Conservation (phyloP, 257 asterid species). For the Ajuga chamaepitys region DNA sequence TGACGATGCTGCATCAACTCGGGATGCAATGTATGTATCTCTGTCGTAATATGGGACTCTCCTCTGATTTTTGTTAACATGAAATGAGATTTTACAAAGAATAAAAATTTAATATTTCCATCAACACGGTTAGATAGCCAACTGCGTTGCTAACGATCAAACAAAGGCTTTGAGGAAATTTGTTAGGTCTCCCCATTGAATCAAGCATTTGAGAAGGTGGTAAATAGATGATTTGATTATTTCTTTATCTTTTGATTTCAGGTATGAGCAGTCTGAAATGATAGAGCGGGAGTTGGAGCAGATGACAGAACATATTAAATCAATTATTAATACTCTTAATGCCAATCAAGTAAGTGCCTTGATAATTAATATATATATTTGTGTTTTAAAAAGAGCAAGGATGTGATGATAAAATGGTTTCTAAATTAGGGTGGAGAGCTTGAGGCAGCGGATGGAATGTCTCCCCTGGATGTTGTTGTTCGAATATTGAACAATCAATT, state of each 20-base stretch:
- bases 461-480: constrained; percentile 81
- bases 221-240: background rate
- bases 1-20: constrained; percentile 88
- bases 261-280: constrained; percentile 88
- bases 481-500: constrained; percentile 86
- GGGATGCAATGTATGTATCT: constrained; percentile 70
- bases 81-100: background rate
- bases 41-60: background rate
- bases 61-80: background rate
- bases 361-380: background rate
- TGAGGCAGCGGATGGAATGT: constrained; percentile 66
- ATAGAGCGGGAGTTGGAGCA: constrained; percentile 79
- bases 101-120: background rate
- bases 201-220: background rate
- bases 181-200: background rate
- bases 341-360: constrained; percentile 55
- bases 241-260: constrained; percentile 24
- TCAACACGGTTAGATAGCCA: background rate
- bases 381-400: background rate
- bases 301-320: constrained; percentile 79
- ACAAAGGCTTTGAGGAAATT: background rate
- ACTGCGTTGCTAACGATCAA: background rate
- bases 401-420: constrained; percentile 1
- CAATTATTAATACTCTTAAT: constrained; percentile 68
- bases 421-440: constrained; percentile 77